Evolutionary conservation across 768 basidiomycete species (phyloP).

Genomic region (Suillus plorans): DNA sequence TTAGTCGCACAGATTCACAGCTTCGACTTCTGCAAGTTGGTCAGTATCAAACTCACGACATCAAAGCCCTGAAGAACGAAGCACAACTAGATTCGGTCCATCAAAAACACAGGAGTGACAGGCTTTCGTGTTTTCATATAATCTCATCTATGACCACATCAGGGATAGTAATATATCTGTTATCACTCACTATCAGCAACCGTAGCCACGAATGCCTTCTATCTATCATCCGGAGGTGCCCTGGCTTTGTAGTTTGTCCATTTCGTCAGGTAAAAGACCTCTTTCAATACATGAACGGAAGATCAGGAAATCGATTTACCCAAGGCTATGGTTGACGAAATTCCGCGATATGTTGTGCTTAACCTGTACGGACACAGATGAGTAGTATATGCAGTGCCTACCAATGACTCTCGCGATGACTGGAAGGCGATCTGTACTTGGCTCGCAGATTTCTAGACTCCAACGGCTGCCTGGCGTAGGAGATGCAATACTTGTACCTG

Average conservation of each 20-base stretch:
- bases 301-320: background rate
- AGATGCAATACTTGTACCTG: conserved; percentile 19
- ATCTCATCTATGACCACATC: background rate
- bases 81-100: background rate
- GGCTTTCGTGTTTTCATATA: background rate
- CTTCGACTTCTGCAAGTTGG: background rate
- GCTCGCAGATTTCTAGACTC: background rate
- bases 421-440: conserved; percentile 1
- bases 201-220: background rate
- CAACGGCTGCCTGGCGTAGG: conserved; percentile 3
- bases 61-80: conserved; percentile 4
- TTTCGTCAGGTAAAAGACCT: conserved; percentile 3
- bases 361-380: background rate
- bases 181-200: background rate
- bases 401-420: background rate
- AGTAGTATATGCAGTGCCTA: background rate
- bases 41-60: background rate
- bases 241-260: conserved; percentile 2
- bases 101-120: background rate
- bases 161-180: background rate
- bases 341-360: conserved; percentile 39
- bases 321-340: conserved; percentile 45
- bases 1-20: background rate
- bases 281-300: conserved; percentile 2
- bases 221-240: conserved; percentile 1